Percentiles rank a stretch among this genome's conserved stretches.
Conservation (phyloP, 2,329 filamentous ascomycete species). For the Penicillium griseofulvum region DNA sequence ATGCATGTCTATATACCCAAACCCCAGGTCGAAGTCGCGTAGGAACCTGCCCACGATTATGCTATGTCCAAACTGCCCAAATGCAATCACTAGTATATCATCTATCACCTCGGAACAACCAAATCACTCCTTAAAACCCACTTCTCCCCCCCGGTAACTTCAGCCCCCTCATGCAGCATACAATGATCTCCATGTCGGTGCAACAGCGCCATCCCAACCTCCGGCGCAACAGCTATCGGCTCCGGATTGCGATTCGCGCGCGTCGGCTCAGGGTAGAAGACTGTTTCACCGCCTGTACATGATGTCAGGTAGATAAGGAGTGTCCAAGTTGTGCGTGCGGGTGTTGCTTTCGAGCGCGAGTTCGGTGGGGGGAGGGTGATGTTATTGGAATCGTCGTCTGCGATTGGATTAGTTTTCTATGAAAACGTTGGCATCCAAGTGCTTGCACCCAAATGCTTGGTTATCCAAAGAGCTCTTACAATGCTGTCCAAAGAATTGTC, state of each 20-base stretch:
- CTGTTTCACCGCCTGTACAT: constrained; percentile 82
- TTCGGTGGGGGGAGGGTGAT: constrained; percentile 56
- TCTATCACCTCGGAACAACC: constrained; percentile 39
- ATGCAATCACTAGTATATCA: background rate
- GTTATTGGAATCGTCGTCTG: constrained; percentile 84
- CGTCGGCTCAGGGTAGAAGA: constrained; percentile 73
- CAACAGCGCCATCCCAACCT: constrained; percentile 80
- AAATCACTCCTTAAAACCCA: constrained; percentile 88
- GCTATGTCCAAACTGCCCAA: background rate
- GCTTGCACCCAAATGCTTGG: too few species aligned
- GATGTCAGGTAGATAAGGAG: constrained; percentile 83
- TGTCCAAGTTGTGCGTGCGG: constrained; percentile 82
- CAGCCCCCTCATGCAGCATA: constrained; percentile 80
- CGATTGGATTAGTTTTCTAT: constrained; percentile 7
- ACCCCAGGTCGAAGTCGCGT: background rate
- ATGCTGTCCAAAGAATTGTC: constrained; percentile 90
- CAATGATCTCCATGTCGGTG: constrained; percentile 89
- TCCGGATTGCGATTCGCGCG: constrained; percentile 50
- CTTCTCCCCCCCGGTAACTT: constrained; percentile 79
- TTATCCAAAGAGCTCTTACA: constrained; percentile 58
- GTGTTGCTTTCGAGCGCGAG: constrained; percentile 33
- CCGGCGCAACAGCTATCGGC: constrained; percentile 69
- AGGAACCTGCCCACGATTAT: background rate
- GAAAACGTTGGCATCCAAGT: too few species aligned
- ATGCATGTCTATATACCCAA: background rate